phyloP scores from a whole-genome alignment of 2,329 filamentous ascomycete genomes.

The Pseudogymnoascus sp. region DNA sequence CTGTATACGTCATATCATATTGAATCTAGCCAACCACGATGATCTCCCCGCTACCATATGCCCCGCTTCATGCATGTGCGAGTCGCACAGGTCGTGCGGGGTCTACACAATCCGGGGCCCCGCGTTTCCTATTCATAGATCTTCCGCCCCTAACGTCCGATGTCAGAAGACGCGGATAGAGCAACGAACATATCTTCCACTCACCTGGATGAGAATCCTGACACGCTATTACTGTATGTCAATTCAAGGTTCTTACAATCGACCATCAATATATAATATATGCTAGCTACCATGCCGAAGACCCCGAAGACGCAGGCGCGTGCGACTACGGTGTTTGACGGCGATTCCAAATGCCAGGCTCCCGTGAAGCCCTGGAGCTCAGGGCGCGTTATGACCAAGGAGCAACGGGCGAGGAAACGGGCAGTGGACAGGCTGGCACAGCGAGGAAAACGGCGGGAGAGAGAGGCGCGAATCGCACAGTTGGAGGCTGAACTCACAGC shows the following conservation, averaged over 20 bases:
- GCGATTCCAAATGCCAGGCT: background rate
- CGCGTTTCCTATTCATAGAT: background rate
- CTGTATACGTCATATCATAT: background rate
- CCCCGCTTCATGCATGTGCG: background rate
- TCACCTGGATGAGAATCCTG: background rate
- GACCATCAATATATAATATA: background rate
- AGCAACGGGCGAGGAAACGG: conserved; percentile 81
- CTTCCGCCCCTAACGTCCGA: background rate
- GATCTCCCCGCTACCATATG: background rate
- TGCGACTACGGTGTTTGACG: background rate
- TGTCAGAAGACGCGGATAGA: background rate
- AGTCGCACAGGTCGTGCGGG: background rate
- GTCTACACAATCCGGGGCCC: background rate
- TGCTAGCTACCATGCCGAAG: background rate
- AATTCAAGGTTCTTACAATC: background rate
- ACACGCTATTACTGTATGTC: background rate
- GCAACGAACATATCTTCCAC: background rate
- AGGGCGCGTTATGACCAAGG: conserved; percentile 39
- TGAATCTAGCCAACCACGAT: background rate
- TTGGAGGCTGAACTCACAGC: background rate
- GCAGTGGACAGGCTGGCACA: conserved; percentile 90
- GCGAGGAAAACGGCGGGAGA: conserved; percentile 78
- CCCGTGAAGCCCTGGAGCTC: background rate
- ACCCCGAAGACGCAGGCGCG: background rate
- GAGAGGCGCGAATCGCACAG: conserved; percentile 66